A percentile compares a stretch with the other conserved stretches of the same genome.
These are phyloP conservation scores for Backusella mclennaniae DNA, from an alignment of 192 early-diverging fungal species.

Conservation along the genomic window DNA sequence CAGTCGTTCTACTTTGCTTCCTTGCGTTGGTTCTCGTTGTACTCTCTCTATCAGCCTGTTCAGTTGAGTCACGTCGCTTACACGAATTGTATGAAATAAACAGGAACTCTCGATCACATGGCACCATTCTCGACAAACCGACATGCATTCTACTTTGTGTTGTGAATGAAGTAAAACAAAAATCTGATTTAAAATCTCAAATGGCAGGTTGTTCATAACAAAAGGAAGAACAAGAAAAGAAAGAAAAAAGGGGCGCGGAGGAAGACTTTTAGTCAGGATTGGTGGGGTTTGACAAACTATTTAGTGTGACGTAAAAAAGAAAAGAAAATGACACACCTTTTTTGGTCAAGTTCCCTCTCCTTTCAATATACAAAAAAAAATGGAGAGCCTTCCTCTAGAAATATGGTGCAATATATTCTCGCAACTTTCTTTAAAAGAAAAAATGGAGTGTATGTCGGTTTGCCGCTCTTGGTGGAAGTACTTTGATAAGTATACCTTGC, in stretches of 20 bases:
- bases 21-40: not conserved
- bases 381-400: too few species aligned
- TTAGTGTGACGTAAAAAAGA: too few species aligned
- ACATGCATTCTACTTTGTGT: slow-evolving; percentile 1
- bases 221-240: not conserved
- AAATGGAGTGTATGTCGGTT: too few species aligned
- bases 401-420: too few species aligned
- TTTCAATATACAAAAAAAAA: too few species aligned
- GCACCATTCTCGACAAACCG: not conserved
- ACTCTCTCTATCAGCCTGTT: not conserved
- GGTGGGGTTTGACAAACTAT: too few species aligned
- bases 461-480: too few species aligned
- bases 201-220: not conserved
- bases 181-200: slow-evolving; percentile 1
- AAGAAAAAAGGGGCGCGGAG: not conserved
- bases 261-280: not conserved
- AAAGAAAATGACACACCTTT: too few species aligned
- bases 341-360: too few species aligned
- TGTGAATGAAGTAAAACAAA: not conserved
- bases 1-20: not conserved
- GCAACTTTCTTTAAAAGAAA: too few species aligned
- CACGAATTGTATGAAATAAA: not conserved
- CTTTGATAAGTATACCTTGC: too few species aligned
- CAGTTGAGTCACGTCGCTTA: not conserved
- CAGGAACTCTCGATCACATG: not conserved